phyloP scores from a whole-genome alignment of 352 stramenopile genomes.

The Nothophytophthora sp. region DNA sequence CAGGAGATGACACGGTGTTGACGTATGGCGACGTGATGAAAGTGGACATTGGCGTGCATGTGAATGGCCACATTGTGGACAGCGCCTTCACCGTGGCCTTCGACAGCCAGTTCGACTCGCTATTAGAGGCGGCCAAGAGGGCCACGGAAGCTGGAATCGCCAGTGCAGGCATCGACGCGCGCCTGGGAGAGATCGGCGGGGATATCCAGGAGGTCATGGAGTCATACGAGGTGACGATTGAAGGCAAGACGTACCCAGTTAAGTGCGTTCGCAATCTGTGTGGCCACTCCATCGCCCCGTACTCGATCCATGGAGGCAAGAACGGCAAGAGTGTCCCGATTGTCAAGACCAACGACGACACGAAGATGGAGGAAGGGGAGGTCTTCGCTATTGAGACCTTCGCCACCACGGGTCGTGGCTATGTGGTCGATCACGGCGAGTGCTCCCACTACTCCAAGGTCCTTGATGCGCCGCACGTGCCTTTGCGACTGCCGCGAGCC shows the following conservation, averaged over 20 bases:
- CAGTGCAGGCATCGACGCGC: conserved; percentile 95
- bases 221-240: conserved; percentile 96
- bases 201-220: conserved; percentile 98
- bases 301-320: conserved; percentile 97
- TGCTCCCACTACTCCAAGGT: conserved; percentile 99
- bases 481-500: conserved; percentile 87
- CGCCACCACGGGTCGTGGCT: conserved; percentile 85
- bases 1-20: conserved; percentile 93
- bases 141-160: conserved; percentile 95
- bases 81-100: conserved; percentile 96
- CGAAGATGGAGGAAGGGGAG: conserved; percentile 98
- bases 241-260: conserved; percentile 95
- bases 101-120: conserved; percentile 93
- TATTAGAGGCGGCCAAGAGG: conserved; percentile 91
- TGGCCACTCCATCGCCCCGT: conserved; percentile 97
- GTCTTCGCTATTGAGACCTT: conserved; percentile 99
- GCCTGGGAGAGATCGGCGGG: conserved; percentile 94
- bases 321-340: conserved; percentile 98
- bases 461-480: conserved; percentile 95
- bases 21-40: conserved; percentile 98
- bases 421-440: conserved; percentile 94
- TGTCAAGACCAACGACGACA: conserved; percentile 91
- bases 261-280: conserved; percentile 98
- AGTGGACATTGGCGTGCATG: conserved; percentile 95
- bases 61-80: conserved; percentile 96